Evolutionary conservation across 2,329 filamentous ascomycete genomes (phyloP), one percentile per base, ranked within the genome.

Genomic region (Aspergillus arachidicola): DNA sequence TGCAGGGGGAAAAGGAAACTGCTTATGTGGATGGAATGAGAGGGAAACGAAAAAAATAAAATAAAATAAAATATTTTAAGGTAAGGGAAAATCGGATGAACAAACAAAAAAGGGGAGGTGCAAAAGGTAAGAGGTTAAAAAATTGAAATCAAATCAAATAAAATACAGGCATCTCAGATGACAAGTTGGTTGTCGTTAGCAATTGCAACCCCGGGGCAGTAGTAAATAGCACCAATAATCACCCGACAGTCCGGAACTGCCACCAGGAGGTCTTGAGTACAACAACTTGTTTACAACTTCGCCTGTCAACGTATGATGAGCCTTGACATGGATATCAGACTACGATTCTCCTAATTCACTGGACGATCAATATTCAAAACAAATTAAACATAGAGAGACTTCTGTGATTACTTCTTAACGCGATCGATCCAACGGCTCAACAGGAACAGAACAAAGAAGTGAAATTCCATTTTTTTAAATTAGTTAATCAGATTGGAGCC

Each of bases 1-100:
- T 57, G 68, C 60, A 68, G 62, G 61, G 62, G 45, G 38, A 41
- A 41, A 36, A 36, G 5, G 9, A 41, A n/a, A 38, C 45, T 23
- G 34, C 34, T 36, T 12, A 36, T 36, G 45, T 23, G n/a, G 23
- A 14, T 48, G 19, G 48, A 51, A 51, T 51, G 48, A 32, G 19
- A 32, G 26, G 26, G 11, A 51, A 34, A 2, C 12, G 21, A 32
- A 32, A 21, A 23, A 21, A 32, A 32, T 10, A 10, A 56, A 57
- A 32, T 23, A 41, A 57, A 45, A 60, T 41, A 9, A 55, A 62
- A 30, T 34, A 28, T 28, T 28, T 28, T 28, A 28, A 58, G 26
- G 53, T n/a, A 32, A 57, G 38, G 28, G 36, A 64, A 58, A 50
- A 56, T 30, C 23, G n/a, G 57, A 48, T 50, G 55, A 32, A 58